Percentiles rank a stretch among this genome's conserved stretches.
phyloP scores from a whole-genome alignment of 1,284 basidiomycete species.

The Serendipita sp. region DNA sequence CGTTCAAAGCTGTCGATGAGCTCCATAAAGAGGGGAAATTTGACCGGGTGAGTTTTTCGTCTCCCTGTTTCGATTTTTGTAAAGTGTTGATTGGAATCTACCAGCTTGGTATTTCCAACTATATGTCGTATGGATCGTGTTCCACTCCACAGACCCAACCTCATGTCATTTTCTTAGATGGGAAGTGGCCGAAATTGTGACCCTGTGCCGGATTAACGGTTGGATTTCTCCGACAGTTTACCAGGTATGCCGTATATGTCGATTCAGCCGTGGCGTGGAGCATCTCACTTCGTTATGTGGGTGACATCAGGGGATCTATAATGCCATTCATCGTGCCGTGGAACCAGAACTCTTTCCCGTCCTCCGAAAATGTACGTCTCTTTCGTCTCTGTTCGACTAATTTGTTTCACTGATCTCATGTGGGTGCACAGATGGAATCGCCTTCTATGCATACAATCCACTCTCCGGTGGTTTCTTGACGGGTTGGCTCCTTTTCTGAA shows the following conservation, averaged over 20 bases:
- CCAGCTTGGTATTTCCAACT: conserved; percentile 40
- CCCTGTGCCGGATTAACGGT: conserved; percentile 37
- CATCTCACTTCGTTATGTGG: too few species aligned
- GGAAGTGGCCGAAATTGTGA: conserved; percentile 54
- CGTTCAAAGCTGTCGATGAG: conserved; percentile 34
- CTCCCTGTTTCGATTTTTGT: not conserved
- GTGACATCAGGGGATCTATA: conserved; percentile 17
- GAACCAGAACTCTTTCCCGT: conserved; percentile 52
- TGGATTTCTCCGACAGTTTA: conserved; percentile 53
- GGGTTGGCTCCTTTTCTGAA: conserved; percentile 18
- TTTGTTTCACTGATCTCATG: too few species aligned
- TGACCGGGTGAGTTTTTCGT: conserved; percentile 13
- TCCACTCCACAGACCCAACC: conserved; percentile 9
- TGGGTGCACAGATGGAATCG: conserved; percentile 26
- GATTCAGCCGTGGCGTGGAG: conserved; percentile 19
- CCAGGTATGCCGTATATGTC: conserved; percentile 47
- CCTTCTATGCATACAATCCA: conserved; percentile 46
- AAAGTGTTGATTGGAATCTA: not conserved
- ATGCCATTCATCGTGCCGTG: conserved; percentile 25
- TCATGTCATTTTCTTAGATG: conserved; percentile 19
- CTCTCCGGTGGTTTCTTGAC: conserved; percentile 32
- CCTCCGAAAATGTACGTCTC: conserved; percentile 33
- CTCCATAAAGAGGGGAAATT: conserved; percentile 37
- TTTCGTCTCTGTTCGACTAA: not conserved
- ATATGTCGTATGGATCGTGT: conserved; percentile 21